Base-by-base conservation (phyloP, 129 eudicot species). In the Oenanthe sinensis region DNA sequence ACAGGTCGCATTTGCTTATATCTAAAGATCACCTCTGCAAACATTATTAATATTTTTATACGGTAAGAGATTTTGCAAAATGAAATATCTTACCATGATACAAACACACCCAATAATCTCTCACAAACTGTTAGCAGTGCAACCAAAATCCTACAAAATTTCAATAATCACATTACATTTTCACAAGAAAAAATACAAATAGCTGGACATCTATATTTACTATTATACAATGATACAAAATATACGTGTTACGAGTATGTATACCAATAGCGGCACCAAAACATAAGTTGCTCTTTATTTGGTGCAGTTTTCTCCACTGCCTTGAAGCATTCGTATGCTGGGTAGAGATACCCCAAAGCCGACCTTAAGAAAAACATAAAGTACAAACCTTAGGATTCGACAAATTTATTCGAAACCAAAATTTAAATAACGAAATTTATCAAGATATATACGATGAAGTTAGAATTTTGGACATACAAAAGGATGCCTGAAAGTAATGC, bases 201-300 rank as follows among this genome's bases (percentile, higher is more conserved):
- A 69, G 24, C 12, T 5, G 3, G 19, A 0, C 26, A 50, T 14
- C 3, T 28, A 22, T 33, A 33, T 33, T 33, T 33, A 33, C 36
- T 45, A 74, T 45, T 45, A 44, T 6, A 72, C 46, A 74, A 43
- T n/a, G 49, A 48, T 19, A 4, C 50, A 60, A 6, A 4, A 54
- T 28, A 50, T 4, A 5, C 19, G 24, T 52, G 62, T 17, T 17
- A 16, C 1, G 19, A 0, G 26, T 20, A 8, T 22, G 15, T 20
- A 50, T 82, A 85, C 88, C 89, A 86, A 20, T 86, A 86, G 11
- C 80, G 79, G 77, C 89, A 86, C 89, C 89, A 86, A 77, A 79
- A 82, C 0, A 43, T 50, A 30, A 82, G 89, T 16, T 82, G 70
- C 15, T 82, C 89, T 20, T 60, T 79, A 6, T 79, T 77, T 19